Evolutionary conservation across 805 yeast genomes (phyloP), one percentile per base, ranked within the genome.

Genomic region (Wickerhamomyces pijperi): DNA sequence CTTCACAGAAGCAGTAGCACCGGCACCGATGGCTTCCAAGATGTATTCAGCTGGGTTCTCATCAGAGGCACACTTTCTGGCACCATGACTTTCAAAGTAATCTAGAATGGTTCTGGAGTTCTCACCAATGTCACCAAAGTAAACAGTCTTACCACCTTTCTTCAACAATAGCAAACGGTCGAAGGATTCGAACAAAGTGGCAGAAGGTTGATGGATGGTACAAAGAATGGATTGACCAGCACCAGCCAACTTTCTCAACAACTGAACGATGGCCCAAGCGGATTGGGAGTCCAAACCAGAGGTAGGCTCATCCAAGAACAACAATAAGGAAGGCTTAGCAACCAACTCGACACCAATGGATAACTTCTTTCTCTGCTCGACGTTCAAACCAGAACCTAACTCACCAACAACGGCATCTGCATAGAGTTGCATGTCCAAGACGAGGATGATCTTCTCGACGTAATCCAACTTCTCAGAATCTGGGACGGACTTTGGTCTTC

Each of bases 261-360:
- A 72, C 23, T 67, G 63, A 32, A 86, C 55, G 28, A 85, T 80
- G 3, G 83, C 71, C 1, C 73, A 67, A 0, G 94, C 82, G 0
- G 92, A 83, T 41, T 82, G 74, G 12, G 88, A 74, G 52, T 86
- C 95, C 19, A 86, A 65, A 0, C 95, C 95, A 4, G 94, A 82
- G 0, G 95, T 86, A 2, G 95, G 95, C 52, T 86, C 95, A 58
- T 86, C 95, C 19, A 86, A 58, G 37, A 84, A 67, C 28, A 86
- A 55, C 31, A 86, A 67, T 41, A 76, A 76, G 21, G 42, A 46
- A 0, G 94, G 90, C 41, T 76, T 76, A 42, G 78, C 76, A 32
- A 86, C 60, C 28, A 86, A 61, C 53, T 85, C 94, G 34, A 83
- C 71, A 2, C 88, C 90, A 56, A 86, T 83, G 0, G 90, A 78